A percentile compares a stretch with the other conserved stretches of the same genome.
Conservation (phyloP, 257 asterid genomes). For the Penstemon barbatus region DNA sequence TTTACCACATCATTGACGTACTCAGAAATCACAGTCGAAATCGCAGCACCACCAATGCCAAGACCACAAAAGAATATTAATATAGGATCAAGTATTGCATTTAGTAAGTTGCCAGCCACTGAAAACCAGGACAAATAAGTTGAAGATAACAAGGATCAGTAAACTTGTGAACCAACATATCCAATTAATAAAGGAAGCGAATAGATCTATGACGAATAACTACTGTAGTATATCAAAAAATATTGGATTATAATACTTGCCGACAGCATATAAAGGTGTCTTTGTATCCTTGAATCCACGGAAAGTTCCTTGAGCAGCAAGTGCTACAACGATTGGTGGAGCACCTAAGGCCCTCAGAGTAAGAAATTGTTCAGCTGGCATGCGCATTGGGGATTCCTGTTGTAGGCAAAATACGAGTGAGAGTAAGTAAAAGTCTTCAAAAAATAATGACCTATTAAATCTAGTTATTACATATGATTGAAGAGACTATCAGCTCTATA, state of each 20-base stretch:
- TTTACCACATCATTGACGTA: constrained; percentile 88
- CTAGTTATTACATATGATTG: not conserved
- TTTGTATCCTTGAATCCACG: constrained; percentile 97
- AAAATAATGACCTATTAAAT: constrained; percentile 19
- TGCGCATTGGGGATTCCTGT: constrained; percentile 93
- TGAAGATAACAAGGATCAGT: constrained; percentile 19
- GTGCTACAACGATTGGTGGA: constrained; percentile 87
- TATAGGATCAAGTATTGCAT: constrained; percentile 71
- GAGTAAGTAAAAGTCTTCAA: constrained; percentile 15
- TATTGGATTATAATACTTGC: constrained; percentile 34
- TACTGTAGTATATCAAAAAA: not conserved
- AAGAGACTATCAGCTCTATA: constrained; percentile 4
- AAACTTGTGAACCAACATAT: constrained; percentile 5
- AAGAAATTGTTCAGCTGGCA: constrained; percentile 89
- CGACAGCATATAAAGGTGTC: constrained; percentile 93
- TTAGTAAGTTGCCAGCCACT: constrained; percentile 87
- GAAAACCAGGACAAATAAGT: constrained; percentile 32
- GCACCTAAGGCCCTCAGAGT: constrained; percentile 85
- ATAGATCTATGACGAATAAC: not conserved
- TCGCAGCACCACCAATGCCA: constrained; percentile 90
- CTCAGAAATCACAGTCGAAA: constrained; percentile 95
- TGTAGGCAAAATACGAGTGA: constrained; percentile 27
- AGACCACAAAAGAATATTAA: constrained; percentile 64
- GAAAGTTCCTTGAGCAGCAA: constrained; percentile 96
- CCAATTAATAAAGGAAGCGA: not conserved